These are phyloP conservation scores for Rhodotorula toruloides DNA, from an alignment of 768 basidiomycete genomes.

Conservation along the genomic window DNA sequence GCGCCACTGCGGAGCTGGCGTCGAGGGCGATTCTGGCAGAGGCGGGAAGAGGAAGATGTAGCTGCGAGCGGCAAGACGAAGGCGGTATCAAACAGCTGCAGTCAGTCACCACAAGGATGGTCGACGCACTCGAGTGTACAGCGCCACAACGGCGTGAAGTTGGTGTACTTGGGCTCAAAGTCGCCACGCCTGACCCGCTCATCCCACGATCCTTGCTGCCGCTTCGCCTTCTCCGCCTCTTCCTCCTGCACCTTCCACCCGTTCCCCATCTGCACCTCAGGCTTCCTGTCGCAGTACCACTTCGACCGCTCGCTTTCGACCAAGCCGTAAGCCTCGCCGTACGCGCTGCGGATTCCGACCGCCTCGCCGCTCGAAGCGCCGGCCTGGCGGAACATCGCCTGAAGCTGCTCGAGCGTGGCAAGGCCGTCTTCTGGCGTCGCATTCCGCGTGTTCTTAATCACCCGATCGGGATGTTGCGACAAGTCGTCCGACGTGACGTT, in stretches of 20 bases:
- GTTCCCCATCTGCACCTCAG: conserved; percentile 43
- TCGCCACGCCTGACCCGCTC: conserved; percentile 30
- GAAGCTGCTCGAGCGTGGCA: conserved; percentile 53
- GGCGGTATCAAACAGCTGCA: too few species aligned
- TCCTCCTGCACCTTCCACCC: conserved; percentile 12
- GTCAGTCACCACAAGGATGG: too few species aligned
- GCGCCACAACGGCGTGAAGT: conserved; percentile 35
- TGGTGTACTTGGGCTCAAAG: conserved; percentile 36
- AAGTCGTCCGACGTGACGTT: conserved; percentile 58
- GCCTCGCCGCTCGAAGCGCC: background rate
- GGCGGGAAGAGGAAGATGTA: conserved; percentile 69
- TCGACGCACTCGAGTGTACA: conserved; percentile 28
- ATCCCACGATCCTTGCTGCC: conserved; percentile 41
- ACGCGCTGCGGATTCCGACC: conserved; percentile 20
- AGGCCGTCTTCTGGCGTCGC: conserved; percentile 64
- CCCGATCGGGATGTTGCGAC: conserved; percentile 49
- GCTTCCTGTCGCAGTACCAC: conserved; percentile 28
- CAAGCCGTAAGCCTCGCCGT: conserved; percentile 39
- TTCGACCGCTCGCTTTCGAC: conserved; percentile 26
- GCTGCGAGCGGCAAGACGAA: conserved; percentile 53
- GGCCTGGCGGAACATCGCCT: conserved; percentile 48
- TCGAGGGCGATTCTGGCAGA: conserved; percentile 2
- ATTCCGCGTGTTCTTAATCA: conserved; percentile 68
- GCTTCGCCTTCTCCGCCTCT: conserved; percentile 66
- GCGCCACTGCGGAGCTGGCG: conserved; percentile 41